phyloP scores from a whole-genome alignment of 2,329 filamentous ascomycete genomes.

The Fusarium udum region DNA sequence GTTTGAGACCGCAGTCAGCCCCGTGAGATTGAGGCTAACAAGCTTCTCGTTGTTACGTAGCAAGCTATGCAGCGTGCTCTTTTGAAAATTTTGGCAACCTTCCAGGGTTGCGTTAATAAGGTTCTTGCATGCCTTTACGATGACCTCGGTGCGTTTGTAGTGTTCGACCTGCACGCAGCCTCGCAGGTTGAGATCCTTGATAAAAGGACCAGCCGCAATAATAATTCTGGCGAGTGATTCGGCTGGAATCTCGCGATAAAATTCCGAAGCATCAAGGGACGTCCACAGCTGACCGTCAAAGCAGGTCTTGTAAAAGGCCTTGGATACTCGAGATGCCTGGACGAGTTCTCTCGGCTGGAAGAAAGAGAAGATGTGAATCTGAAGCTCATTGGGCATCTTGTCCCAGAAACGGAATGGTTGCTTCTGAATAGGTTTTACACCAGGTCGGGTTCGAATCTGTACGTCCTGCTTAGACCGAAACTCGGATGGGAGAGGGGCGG shows the following conservation, averaged over 20 bases:
- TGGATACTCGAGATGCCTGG: conserved; percentile 78
- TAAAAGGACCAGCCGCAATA: conserved; percentile 84
- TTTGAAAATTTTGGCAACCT: conserved; percentile 86
- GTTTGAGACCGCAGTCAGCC: conserved; percentile 82
- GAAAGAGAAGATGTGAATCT: conserved; percentile 79
- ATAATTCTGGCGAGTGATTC: conserved; percentile 87
- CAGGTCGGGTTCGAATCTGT: conserved; percentile 29
- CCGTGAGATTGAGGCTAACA: conserved; percentile 86
- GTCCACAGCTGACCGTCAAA: conserved; percentile 97
- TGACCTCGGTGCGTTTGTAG: conserved; percentile 77
- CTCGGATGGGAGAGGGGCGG: conserved; percentile 71
- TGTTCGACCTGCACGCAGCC: conserved; percentile 91
- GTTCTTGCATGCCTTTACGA: conserved; percentile 87
- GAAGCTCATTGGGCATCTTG: conserved; percentile 83
- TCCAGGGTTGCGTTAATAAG: conserved; percentile 88
- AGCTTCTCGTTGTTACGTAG: conserved; percentile 78
- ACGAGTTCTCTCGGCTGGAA: conserved; percentile 84
- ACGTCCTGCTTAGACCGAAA: conserved; percentile 56
- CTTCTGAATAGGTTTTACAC: conserved; percentile 41
- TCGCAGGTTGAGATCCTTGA: conserved; percentile 87
- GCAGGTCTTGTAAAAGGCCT: conserved; percentile 81
- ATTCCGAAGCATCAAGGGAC: conserved; percentile 82
- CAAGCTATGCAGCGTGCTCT: conserved; percentile 79
- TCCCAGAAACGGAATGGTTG: conserved; percentile 75
- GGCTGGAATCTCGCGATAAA: conserved; percentile 87